Base-by-base conservation (phyloP, 2,329 filamentous ascomycete genomes). In the Aspergillus costaricaensis region DNA sequence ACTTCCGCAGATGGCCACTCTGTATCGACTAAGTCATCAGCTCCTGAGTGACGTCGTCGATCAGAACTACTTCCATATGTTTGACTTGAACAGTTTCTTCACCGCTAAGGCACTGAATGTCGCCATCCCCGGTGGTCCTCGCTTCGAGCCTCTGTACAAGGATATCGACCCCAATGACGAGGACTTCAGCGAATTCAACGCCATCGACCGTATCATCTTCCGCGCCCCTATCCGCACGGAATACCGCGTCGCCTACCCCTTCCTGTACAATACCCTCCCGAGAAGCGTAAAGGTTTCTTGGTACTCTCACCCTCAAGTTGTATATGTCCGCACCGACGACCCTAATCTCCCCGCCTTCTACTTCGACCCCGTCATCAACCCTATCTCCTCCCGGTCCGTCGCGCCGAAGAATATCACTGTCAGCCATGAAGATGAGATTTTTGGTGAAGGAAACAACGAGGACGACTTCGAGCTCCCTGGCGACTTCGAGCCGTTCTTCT, bases 181-280 rank as follows among this genome's bases (percentile, higher is more conserved):
- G 76, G 95, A 99, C 73, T 99, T 99, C 78, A 95, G 95, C 77
- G 95, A 99, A 77, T 99, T 99, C 83, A 99, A 99, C 73, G 95
- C 95, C 36, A 99, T 99, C 70, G 95, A 99, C 72, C 91, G 96
- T 68, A 99, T 99, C 78, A 99, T 99, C 68, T 99, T 99, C 84
- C 90, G 95, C 66, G 89, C 91, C 50, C 93, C 94, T 0, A 96
- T 98, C 66, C 88, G 94, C 68, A 99, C 94, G 8, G 95, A 99
- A 78, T 97, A 96, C 72, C 88, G 94, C 49, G 95, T 99, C 47
- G 92, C 92, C 0, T 98, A 91, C 74, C 95, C 95, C 0, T 97
- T 90, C 75, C 83, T 99, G 5, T 99, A 99, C 81, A 99, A 99
- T 75, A 96, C 94, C 17, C 83, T 99, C 5, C 96, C 95, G 1